phyloP scores from a whole-genome alignment of 148 eudicot genomes.

The Pharnaceum exiguum region DNA sequence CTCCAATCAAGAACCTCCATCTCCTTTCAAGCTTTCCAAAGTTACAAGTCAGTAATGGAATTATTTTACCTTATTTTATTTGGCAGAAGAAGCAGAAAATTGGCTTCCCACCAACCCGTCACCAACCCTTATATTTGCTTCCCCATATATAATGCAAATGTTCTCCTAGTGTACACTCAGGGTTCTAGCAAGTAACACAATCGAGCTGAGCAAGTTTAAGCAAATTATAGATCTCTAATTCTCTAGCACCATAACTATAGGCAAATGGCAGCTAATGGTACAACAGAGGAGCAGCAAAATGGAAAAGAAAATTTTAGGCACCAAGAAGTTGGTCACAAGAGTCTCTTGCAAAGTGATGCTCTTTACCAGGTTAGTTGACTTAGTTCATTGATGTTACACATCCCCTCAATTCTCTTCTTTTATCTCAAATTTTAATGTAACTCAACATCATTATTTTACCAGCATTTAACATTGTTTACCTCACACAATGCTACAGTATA shows the following conservation, averaged over 20 bases:
- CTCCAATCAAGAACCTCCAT: background rate
- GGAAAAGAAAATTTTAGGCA: conserved; percentile 10
- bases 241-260: no score
- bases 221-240: no score
- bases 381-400: no score
- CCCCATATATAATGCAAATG: background rate
- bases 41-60: no score
- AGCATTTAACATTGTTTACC: no score
- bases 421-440: background rate
- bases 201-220: no score
- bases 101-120: conserved; percentile 9
- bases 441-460: background rate
- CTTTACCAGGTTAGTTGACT: conserved; percentile 11
- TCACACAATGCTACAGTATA: conserved; percentile 15
- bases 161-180: background rate
- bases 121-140: background rate
- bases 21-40: no score
- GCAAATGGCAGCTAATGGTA: conserved; percentile 21
- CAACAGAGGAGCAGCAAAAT: background rate
- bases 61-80: no score
- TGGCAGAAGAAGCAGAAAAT: no score
- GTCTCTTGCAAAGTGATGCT: conserved; percentile 29
- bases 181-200: no score
- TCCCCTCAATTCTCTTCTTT: background rate
- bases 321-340: conserved; percentile 31